Percentiles rank a stretch among this genome's conserved stretches.
These are phyloP conservation scores for Termitomyces sp. DNA, from an alignment of 768 basidiomycete species.

Conservation along the genomic window DNA sequence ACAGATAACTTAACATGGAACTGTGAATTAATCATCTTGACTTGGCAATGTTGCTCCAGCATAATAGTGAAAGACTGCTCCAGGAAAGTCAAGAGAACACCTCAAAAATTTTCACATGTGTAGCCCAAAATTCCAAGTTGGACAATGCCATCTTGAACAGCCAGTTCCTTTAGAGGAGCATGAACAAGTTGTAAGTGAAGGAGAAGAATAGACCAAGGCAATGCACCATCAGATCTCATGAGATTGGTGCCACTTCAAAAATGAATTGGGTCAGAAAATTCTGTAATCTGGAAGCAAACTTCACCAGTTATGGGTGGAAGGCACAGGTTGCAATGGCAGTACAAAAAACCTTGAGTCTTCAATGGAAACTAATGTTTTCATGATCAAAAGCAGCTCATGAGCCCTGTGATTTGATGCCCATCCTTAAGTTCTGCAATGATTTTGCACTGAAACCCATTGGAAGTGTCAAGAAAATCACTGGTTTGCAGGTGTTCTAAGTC, in stretches of 20 bases:
- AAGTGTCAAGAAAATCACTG: neutral
- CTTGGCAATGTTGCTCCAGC: neutral
- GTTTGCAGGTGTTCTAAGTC: neutral
- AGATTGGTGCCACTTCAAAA: constrained; percentile 5
- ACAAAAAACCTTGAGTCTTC: neutral
- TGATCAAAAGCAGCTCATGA: no score
- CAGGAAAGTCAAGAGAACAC: neutral
- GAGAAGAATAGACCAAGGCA: constrained; percentile 9
- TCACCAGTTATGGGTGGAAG: constrained; percentile 4
- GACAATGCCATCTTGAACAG: neutral
- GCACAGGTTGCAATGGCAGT: constrained; percentile 9
- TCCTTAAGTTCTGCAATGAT: neutral
- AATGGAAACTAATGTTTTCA: neutral
- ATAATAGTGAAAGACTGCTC: neutral
- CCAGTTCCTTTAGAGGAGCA: neutral
- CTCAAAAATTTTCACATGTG: no score
- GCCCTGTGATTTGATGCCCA: neutral
- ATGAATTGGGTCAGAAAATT: neutral
- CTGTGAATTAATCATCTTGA: neutral
- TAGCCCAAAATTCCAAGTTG: neutral
- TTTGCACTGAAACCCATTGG: neutral
- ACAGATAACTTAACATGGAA: neutral
- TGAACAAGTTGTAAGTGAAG: neutral
- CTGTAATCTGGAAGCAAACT: constrained; percentile 16
- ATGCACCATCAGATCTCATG: neutral